Base-by-base conservation (phyloP, 2,329 filamentous ascomycete genomes). In the Periconia macrospinosa region DNA sequence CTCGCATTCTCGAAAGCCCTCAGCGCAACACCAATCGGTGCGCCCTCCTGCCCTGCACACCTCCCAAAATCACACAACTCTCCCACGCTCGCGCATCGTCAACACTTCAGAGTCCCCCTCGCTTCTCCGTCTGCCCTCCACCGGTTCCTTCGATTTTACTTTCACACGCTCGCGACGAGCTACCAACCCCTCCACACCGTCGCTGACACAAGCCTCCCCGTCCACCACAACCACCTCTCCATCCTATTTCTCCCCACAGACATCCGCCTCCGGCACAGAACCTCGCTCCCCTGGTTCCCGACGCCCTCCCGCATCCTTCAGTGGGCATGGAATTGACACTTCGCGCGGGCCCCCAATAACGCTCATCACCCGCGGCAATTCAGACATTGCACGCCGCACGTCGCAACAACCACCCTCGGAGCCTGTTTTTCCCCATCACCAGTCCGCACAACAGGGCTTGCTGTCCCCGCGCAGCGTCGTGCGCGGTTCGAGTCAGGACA, bases 251-350 rank as follows among this genome's bases (percentile, higher is more conserved):
- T 63, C 65, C n/a, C 60, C 68, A 7, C 67, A 70, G 53, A 55
- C 67, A 35, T 54, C 60, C 45, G 47, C 67, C 3, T 63, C 68
- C 35, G 62, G 58, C 54, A 65, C 60, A 43, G 69, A 71, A 40
- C 41, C 63, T 37, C 67, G 68, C 59, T 71, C 67, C 47, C 66
- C 70, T 18, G 59, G 57, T 41, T 52, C 58, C 35, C 72, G 72
- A 68, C 68, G 75, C 58, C 73, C 78, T 30, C 79, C 79, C 41
- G 78, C 78, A 20, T 80, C 78, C 46, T 75, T 75, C 57, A 79
- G 76, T 59, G 77, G 75, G 49, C 73, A 78, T 74, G 78, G 79
- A 61, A 79, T 81, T 72, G 77, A 79, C 65, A 79, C 76, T 30
- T 76, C 73, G 52, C 70, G 75, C 62, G 80, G 79, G 54, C 79